Evolutionary conservation across 108 stramenopile species (phyloP), one percentile per base, ranked within the genome.

Genomic region (Tribonema minus): DNA sequence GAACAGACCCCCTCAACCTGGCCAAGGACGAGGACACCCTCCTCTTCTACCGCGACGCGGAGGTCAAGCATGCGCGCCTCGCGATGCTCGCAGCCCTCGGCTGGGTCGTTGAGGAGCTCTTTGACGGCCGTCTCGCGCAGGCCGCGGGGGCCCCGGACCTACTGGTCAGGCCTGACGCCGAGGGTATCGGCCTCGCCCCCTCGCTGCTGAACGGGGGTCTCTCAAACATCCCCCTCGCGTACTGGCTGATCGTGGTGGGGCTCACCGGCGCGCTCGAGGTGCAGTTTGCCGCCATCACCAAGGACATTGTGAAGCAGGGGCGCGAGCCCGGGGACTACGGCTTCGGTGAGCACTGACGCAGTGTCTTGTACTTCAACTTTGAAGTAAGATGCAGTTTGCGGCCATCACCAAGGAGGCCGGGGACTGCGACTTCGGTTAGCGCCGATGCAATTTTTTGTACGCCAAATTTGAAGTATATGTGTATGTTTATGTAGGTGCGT

Each of bases 311-410:
- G 9, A 7, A 3, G 9, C 61, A 62, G 30, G 61, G 61, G 5
- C 3, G 20, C 15, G 46, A 54, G 1, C 91, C 93, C 3, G 91
- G 91, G n/a, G 93, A 94, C 75, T 90, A 82, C 41, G 91, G 91
- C 30, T 94, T 92, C 65, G n/a, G n/a, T n/a, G n/a, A n/a, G n/a
- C n/a, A n/a, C n/a, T n/a, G n/a, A n/a, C n/a, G n/a, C n/a, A n/a
- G n/a, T n/a, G n/a, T n/a, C n/a, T n/a, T n/a, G n/a, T n/a, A n/a
- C n/a, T n/a, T n/a, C n/a, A n/a, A n/a, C n/a, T n/a, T n/a, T n/a
- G n/a, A n/a, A n/a, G n/a, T n/a, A n/a, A n/a, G n/a, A n/a, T n/a
- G n/a, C n/a, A n/a, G n/a, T n/a, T n/a, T n/a, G n/a, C n/a, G n/a
- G n/a, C n/a, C n/a, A n/a, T n/a, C n/a, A n/a, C n/a, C n/a, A n/a